Evolutionary conservation across 768 basidiomycete genomes (phyloP), one percentile per base, ranked within the genome.

Genomic region (Cystobasidium tubakii): DNA sequence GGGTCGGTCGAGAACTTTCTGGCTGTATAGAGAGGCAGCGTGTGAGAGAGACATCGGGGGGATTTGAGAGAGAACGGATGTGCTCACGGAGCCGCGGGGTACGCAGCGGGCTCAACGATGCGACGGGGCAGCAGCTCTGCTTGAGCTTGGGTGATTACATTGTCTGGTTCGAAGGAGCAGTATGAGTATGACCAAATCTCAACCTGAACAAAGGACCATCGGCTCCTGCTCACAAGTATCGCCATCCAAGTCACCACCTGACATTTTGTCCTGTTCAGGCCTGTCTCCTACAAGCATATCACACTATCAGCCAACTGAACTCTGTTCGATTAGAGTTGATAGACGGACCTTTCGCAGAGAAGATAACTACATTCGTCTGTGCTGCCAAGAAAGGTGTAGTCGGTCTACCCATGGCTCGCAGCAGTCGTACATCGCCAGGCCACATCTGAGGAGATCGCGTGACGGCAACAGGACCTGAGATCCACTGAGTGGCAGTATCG

Each of bases 261-360:
- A 60, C 57, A 60, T 60, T 34, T 60, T 60, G 33, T 60, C 57
- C 23, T 60, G 57, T 29, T 60, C 57, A 6, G 57, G 57, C 33
- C 57, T 27, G 15, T 60, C 57, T 60, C 57, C 57, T 60, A 29
- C 4, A 27, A 60, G 53, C 27, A 29, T 7, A 54, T 4, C 27
- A 54, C 21, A 6, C 53, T 6, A n/a, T 54, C 53, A 54, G 53
- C 21, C 21, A 4, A 29, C 6, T 10, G 27, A 7, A 29, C 15
- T 39, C 39, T 39, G 7, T 6, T 15, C 15, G 39, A 15, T 39
- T 39, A 39, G 6, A 39, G 39, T 6, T 39, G 39, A 39, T 6
- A 39, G 7, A 39, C 39, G 15, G 4, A 31, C 57, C 57, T 60
- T 34, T 60, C 12, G 33, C 57, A 29, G 57, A 60, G 57, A 60